A percentile compares a stretch with the other conserved stretches of the same genome.
Evolutionary conservation across 257 asterid species (phyloP).

Genomic region (Capsicum chinense): DNA sequence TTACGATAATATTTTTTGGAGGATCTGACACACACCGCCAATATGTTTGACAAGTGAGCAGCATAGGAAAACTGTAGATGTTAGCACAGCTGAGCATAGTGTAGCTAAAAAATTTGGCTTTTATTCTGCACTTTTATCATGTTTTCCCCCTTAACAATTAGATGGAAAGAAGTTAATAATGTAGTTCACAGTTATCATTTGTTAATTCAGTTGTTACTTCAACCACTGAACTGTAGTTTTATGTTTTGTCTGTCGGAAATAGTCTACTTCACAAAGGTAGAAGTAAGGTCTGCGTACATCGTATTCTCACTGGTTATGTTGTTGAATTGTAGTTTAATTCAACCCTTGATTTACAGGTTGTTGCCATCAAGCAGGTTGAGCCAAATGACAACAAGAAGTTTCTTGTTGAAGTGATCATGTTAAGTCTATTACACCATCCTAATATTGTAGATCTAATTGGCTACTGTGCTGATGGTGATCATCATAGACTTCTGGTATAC

Average conservation of each 20-base stretch:
- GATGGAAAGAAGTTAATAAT: not conserved
- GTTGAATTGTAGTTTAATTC: not conserved
- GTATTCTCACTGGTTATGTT: too few relatives aligned
- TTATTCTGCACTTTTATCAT: not conserved
- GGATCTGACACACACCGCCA: too few relatives aligned
- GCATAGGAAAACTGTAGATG: not conserved
- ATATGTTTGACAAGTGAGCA: too few relatives aligned
- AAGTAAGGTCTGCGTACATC: too few relatives aligned
- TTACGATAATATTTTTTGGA: too few relatives aligned
- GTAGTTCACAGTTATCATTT: not conserved
- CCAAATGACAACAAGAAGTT: slow-evolving; percentile 81
- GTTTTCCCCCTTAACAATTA: not conserved
- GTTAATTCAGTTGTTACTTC: not conserved
- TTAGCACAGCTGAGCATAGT: not conserved
- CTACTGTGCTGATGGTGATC: slow-evolving; percentile 89
- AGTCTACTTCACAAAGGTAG: too few relatives aligned
- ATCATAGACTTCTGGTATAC: slow-evolving; percentile 85
- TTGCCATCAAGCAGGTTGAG: slow-evolving; percentile 89
- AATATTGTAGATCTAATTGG: slow-evolving; percentile 85
- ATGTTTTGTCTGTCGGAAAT: too few relatives aligned
- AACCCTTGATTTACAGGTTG: slow-evolving; percentile 47
- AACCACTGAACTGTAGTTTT: not conserved
- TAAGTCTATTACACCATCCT: slow-evolving; percentile 77
- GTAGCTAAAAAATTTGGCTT: not conserved
- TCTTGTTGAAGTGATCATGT: slow-evolving; percentile 85